Evolutionary conservation across 352 stramenopile species (phyloP), one percentile per base, ranked within the genome.

Genomic region (Saprolegnia parasitica): DNA sequence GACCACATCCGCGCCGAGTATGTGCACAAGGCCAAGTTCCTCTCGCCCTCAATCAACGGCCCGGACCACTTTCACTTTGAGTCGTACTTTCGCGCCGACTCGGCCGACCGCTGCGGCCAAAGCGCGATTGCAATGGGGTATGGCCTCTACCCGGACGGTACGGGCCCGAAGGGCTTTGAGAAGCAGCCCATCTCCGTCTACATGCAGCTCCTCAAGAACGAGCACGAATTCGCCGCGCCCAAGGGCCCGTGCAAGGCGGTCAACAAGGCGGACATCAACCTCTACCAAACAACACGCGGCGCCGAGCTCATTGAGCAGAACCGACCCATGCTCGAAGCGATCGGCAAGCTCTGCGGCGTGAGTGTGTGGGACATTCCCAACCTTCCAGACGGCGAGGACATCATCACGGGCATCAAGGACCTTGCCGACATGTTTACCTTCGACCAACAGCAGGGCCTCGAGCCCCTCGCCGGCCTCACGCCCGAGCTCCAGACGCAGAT

Each of bases 381-480:
- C 8, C 71, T 91, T 1, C 71, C 72, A 21, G 79, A 77, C 16
- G 83, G 84, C 20, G 86, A 95, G 72, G 86, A 95, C 63, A 46
- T 86, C 13, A 77, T 95, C 39, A 71, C 91, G 37, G 84, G 81
- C 9, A 81, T 93, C 57, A 93, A 93, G 74, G 86, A 93, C 56
- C 76, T 93, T 40, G 86, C 81, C 24, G 86, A 93, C 60, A 91
- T 91, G 82, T 87, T 93, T 46, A 84, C 83, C 39, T 93, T 93
- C 56, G 86, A 93, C 68, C 77, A 73, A 23, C 81, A 93, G 45
- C 79, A 93, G 56, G 68, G 72, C 5, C 76, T 93, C n/a, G 73
- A 72, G 20, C 81, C 77, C 39, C 62, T 81, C 5, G 66, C 77
- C n/a, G 82, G 84, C 1, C 76, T 91, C 65, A 87, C 80, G 11